Evolutionary conservation across 768 basidiomycete genomes (phyloP).

Genomic region (Tephrocybe sp.): DNA sequence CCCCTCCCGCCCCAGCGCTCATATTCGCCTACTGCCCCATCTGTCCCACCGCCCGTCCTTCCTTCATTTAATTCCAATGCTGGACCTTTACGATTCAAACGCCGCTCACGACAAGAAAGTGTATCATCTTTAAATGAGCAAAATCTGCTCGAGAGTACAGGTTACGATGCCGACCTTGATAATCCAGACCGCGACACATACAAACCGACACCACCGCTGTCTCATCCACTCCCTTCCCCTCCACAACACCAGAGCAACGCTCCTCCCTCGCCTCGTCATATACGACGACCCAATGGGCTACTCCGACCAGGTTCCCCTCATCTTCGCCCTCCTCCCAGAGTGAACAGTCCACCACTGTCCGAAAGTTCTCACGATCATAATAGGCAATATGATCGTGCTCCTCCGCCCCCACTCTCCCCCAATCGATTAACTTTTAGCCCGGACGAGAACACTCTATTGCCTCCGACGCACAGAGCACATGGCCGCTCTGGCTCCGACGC

Average conservation of each 20-base stretch:
- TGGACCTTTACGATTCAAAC: conserved; percentile 51
- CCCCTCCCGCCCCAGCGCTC: conserved; percentile 34
- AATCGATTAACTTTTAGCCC: conserved; percentile 36
- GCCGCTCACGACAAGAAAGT: conserved; percentile 62
- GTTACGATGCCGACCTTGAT: conserved; percentile 73
- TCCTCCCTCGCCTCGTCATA: conserved; percentile 38
- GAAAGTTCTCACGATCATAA: conserved; percentile 16
- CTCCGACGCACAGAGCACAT: conserved; percentile 35
- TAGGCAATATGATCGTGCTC: conserved; percentile 21
- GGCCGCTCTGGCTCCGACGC: conserved; percentile 52
- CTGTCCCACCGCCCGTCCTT: conserved; percentile 31
- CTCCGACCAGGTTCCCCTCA: conserved; percentile 37
- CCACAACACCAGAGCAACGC: conserved; percentile 21
- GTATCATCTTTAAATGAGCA: conserved; percentile 71
- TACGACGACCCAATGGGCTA: conserved; percentile 36
- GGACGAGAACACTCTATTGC: conserved; percentile 38
- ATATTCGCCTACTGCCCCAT: conserved; percentile 33
- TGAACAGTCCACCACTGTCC: conserved; percentile 33
- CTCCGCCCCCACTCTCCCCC: conserved; percentile 47
- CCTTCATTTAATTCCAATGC: conserved; percentile 37
- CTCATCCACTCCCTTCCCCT: conserved; percentile 30
- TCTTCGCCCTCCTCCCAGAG: conserved; percentile 23
- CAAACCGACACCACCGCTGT: conserved; percentile 41
- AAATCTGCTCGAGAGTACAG: conserved; percentile 44
- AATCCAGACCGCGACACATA: conserved; percentile 51